Base-by-base conservation (phyloP, 257 asterid genomes). In the Rauvolfia tetraphylla region DNA sequence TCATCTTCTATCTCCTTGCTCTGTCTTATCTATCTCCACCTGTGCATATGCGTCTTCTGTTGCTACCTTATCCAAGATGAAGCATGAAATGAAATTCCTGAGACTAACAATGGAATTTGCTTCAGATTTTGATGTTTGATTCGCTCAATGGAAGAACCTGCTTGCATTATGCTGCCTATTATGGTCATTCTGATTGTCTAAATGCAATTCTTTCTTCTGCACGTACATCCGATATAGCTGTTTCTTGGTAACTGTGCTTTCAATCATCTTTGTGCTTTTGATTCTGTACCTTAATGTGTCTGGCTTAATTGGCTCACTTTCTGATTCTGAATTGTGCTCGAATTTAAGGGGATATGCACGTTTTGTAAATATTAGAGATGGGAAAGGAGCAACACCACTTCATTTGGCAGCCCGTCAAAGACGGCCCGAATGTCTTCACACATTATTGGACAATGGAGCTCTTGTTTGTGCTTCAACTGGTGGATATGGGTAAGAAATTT, bases 91-190 rank as follows among this genome's bases (percentile, higher is more conserved):
- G 27, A 44, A 34, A 56, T 51, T 76, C 7, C 42, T 59, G 11
- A 63, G 72, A 23, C 78, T 85, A 73, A 78, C 42, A 29, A 67
- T 70, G 75, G 59, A 65, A 61, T 65, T 56, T 79, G 33, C 75
- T 15, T 71, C 93, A 95, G 99, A 89, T 93, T 83, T 86, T 95
- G 80, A 89, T 87, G 97, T 95, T 93, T 78, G 99, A 95, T 87
- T 85, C 96, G 31, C 75, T 88, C 38, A 87, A 87, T 82, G 95
- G 96, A 79, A 89, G 99, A 84, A 95, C 99, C 15, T 95, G 99
- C 78, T 86, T 95, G 88, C 99, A 95, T 85, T 93, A 93, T 83
- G 96, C 99, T 18, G 98, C 99, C 29, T 91, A 93, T 77, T 91
- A 90, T 59, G 99, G 99, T 75, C 95, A 91, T 80, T 83, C 86